Evolutionary conservation across 352 stramenopile species (phyloP).

Genomic region (Plasmopara halstedii): DNA sequence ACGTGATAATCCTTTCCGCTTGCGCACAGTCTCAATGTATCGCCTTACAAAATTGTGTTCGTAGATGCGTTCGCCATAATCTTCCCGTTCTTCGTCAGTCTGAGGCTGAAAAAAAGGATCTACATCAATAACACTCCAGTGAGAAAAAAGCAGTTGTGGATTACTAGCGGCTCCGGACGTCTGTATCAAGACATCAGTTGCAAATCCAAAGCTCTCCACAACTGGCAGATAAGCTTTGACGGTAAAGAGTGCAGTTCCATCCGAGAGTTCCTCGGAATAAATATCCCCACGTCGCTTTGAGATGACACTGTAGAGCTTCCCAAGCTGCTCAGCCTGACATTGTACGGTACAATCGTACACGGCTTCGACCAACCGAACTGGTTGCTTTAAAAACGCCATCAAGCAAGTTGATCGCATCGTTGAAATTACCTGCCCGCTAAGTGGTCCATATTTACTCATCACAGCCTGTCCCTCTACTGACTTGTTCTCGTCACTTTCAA

Average conservation of each 20-base stretch:
- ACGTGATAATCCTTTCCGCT: conserved; percentile 92
- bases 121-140: conserved; percentile 91
- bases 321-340: conserved; percentile 86
- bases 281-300: conserved; percentile 90
- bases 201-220: conserved; percentile 91
- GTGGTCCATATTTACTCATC: conserved; percentile 48
- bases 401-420: conserved; percentile 67
- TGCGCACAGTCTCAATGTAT: conserved; percentile 92
- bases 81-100: conserved; percentile 93
- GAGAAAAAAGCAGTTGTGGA: conserved; percentile 93
- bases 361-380: conserved; percentile 87
- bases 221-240: conserved; percentile 92
- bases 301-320: conserved; percentile 92
- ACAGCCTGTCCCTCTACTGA: conserved; percentile 17
- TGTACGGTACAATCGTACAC: conserved; percentile 88
- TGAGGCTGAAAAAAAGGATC: conserved; percentile 96
- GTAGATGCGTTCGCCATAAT: conserved; percentile 89
- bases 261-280: conserved; percentile 79
- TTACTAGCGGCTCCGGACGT: conserved; percentile 94
- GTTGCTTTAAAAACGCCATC: conserved; percentile 73
- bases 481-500: conserved; percentile 21
- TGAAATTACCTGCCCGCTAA: conserved; percentile 79
- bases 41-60: conserved; percentile 92
- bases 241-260: conserved; percentile 92
- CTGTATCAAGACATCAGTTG: conserved; percentile 89